A percentile compares a stretch with the other conserved stretches of the same genome.
These are phyloP conservation scores for Oidiodendron maius DNA, from an alignment of 495 filamentous ascomycete genomes.

Conservation along the genomic window DNA sequence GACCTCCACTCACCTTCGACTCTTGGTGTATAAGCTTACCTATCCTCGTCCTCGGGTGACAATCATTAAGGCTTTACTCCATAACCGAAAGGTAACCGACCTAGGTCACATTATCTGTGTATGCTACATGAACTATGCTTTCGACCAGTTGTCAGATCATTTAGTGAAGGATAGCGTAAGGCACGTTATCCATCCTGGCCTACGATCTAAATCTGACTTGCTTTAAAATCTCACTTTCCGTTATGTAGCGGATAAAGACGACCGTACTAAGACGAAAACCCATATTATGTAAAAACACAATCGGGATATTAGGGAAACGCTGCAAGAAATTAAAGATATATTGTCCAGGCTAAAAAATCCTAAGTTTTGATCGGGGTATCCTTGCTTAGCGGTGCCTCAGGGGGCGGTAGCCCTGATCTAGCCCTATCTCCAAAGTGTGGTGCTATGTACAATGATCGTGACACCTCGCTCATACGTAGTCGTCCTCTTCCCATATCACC, in stretches of 20 bases:
- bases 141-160: slow-evolving; percentile 69
- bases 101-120: slow-evolving; percentile 62
- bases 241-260: slow-evolving; percentile 23
- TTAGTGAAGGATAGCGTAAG: slow-evolving; percentile 46
- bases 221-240: slow-evolving; percentile 43
- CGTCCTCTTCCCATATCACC: too few relatives aligned
- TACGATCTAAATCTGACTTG: slow-evolving; percentile 54
- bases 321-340: slow-evolving; percentile 16
- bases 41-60: slow-evolving; percentile 27
- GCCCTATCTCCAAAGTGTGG: too few relatives aligned
- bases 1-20: too few relatives aligned
- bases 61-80: slow-evolving; percentile 56
- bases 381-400: too few relatives aligned
- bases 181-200: slow-evolving; percentile 65
- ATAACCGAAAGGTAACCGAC: slow-evolving; percentile 38
- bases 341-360: slow-evolving; percentile 19
- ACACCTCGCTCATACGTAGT: too few relatives aligned
- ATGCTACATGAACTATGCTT: slow-evolving; percentile 68
- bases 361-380: too few relatives aligned
- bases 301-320: slow-evolving; percentile 27
- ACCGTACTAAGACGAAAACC: slow-evolving; percentile 37
- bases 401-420: too few relatives aligned
- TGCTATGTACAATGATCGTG: too few relatives aligned
- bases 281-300: slow-evolving; percentile 19
- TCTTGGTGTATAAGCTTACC: too few relatives aligned